phyloP scores from a whole-genome alignment of 2,329 filamentous ascomycete species.

The Huntiella bhutanensis region DNA sequence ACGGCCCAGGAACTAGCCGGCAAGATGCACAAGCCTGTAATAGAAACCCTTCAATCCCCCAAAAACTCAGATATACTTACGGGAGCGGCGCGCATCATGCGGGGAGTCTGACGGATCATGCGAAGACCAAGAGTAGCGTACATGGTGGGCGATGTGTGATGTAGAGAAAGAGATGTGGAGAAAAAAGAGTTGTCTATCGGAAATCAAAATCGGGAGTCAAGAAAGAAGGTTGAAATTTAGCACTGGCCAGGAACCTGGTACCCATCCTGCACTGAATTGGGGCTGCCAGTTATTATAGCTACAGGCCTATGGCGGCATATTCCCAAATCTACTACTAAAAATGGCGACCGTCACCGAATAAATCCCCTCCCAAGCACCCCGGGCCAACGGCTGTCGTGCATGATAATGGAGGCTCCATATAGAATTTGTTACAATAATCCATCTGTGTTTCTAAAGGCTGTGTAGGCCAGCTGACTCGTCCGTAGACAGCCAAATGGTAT shows the following conservation, averaged over 20 bases:
- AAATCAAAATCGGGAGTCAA: slow-evolving; percentile 14
- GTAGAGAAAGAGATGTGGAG: slow-evolving; percentile 4
- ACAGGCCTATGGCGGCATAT: too few relatives aligned
- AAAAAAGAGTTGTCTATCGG: neutral
- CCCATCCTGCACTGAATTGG: too few relatives aligned
- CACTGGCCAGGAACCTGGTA: neutral
- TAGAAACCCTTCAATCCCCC: too few relatives aligned
- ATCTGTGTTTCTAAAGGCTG: neutral
- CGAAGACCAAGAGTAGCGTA: slow-evolving; percentile 45
- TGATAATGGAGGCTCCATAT: too few relatives aligned
- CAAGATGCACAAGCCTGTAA: neutral
- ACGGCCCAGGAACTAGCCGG: neutral
- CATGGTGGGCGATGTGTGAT: slow-evolving; percentile 29
- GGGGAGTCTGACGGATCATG: slow-evolving; percentile 47
- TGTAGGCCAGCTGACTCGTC: neutral
- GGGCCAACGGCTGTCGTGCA: too few relatives aligned
- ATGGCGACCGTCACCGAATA: slow-evolving; percentile 1
- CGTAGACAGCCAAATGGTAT: neutral
- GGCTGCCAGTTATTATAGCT: too few relatives aligned
- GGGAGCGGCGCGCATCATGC: slow-evolving; percentile 52
- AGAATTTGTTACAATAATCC: neutral
- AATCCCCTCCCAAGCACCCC: neutral
- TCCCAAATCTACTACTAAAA: slow-evolving; percentile 1
- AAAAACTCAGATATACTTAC: slow-evolving; percentile 32
- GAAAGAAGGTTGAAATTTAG: slow-evolving; percentile 14